Base-by-base conservation (phyloP, 2,329 filamentous ascomycete species). In the Microcyclospora tardicrescens region DNA sequence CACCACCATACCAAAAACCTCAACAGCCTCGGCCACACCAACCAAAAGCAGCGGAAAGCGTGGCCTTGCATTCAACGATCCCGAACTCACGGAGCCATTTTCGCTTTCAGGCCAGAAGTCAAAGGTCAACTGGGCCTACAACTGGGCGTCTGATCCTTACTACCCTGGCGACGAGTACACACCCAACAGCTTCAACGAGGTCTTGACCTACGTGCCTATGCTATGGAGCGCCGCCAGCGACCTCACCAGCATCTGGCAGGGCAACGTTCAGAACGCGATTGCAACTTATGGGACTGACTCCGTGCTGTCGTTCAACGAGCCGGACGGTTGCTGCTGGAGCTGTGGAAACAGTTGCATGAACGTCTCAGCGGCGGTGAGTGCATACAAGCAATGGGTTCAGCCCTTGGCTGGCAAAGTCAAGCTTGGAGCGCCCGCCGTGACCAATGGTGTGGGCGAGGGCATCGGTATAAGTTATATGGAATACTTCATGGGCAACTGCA, bases 291-390 rank as follows among this genome's bases (percentile, higher is more conserved):
- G 49, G 36, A 61, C 69, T 45, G 70, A 65, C 46, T 64, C 67
- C 45, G 56, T 81, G 36, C 65, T 81, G 50, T 67, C 68, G 57
- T 81, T 81, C 70, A 83, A 83, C 66, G 79, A 83, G 64, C 75
- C 75, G 16, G 78, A 83, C 57, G 68, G 29, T 13, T 53, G 49
- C 35, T 42, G 14, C 38, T 32, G 30, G n/a, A 32, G n/a, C 30
- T 13, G 30, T 10, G 30, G n/a, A n/a, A n/a, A 32, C n/a, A 32
- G 14, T 10, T n/a, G n/a, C 30, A 15, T 32, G 30, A 32, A 15
- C 30, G 30, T 15, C 30, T 32, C 19, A 24, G 52, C 51, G 1
- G 73, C 74, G 29, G 75, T 73, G 10, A 27, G 53, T 1, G 58
- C 57, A 24, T 74, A 76, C 58, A 65, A 64, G 36, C 48, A 66